phyloP scores from a whole-genome alignment of 1,284 basidiomycete genomes.

The Naganishia sp. region DNA sequence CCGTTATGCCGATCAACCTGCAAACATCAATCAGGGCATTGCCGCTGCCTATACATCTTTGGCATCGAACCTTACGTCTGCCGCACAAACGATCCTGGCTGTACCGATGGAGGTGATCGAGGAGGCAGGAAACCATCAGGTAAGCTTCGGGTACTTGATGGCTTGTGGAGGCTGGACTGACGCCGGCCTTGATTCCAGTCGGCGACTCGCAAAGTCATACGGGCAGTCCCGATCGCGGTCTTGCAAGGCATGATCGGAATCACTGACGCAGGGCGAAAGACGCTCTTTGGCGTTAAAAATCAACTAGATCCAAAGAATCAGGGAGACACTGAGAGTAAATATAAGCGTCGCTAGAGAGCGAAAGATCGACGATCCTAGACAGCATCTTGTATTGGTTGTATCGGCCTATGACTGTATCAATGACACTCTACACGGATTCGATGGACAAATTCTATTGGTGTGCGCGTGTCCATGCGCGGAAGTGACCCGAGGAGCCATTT shows the following conservation, averaged over 20 bases:
- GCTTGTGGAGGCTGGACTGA: neutral
- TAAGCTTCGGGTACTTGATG: neutral
- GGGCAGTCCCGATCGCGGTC: conserved; percentile 94
- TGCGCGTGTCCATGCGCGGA: neutral
- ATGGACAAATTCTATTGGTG: conserved; percentile 10
- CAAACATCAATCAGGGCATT: conserved; percentile 80
- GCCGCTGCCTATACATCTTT: conserved; percentile 84
- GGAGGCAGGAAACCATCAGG: conserved; percentile 74
- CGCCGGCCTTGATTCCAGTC: conserved; percentile 60
- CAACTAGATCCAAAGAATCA: conserved; percentile 77
- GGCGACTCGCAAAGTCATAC: conserved; percentile 84
- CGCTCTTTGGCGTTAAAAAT: conserved; percentile 87
- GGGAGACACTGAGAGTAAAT: conserved; percentile 81
- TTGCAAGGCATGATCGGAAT: conserved; percentile 96
- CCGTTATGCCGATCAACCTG: conserved; percentile 87
- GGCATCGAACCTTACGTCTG: conserved; percentile 79
- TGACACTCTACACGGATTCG: neutral
- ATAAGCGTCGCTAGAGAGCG: conserved; percentile 58
- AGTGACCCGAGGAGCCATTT: neutral
- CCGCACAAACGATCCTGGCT: conserved; percentile 96
- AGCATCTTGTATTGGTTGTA: conserved; percentile 8
- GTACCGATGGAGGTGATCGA: conserved; percentile 99
- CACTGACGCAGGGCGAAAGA: conserved; percentile 92
- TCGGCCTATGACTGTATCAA: neutral
- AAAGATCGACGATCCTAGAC: neutral